phyloP scores from a whole-genome alignment of 2,329 filamentous ascomycete species.

The Stromatinia cepivora region DNA sequence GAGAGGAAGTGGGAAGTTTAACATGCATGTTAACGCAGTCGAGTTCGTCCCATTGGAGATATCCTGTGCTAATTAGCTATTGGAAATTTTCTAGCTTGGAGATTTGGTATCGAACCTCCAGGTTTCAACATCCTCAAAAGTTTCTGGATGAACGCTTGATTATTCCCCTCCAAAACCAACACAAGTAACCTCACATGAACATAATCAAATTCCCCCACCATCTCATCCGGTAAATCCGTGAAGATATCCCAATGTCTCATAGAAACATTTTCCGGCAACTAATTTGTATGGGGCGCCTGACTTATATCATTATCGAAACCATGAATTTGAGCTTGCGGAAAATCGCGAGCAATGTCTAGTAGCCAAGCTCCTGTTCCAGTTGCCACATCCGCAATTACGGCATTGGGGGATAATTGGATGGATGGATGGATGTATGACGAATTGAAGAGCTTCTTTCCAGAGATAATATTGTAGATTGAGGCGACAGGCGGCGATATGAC shows the following conservation, averaged over 20 bases:
- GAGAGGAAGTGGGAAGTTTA: neutral
- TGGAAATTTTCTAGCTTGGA: neutral
- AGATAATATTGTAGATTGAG: constrained; percentile 14
- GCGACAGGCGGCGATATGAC: constrained; percentile 11
- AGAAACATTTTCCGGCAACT: neutral
- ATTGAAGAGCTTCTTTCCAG: constrained; percentile 13
- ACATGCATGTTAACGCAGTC: constrained; percentile 13
- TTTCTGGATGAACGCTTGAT: neutral
- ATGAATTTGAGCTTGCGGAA: neutral
- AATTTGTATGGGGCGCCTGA: neutral
- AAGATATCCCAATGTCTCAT: constrained; percentile 6
- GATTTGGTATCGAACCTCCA: neutral
- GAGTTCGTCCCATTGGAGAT: constrained; percentile 14
- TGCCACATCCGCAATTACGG: constrained; percentile 6
- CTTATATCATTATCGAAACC: constrained; percentile 2
- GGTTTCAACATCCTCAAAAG: constrained; percentile 17
- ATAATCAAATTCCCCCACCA: neutral
- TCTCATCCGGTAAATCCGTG: neutral
- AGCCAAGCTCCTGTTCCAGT: constrained; percentile 16
- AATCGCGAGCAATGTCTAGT: neutral
- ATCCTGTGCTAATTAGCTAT: constrained; percentile 8
- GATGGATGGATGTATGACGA: constrained; percentile 8
- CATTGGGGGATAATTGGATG: neutral
- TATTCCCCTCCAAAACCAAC: neutral
- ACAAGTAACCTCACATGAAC: constrained; percentile 3